Evolutionary conservation across 306 rosid species (phyloP).

Genomic region (Bauhinia variegata): DNA sequence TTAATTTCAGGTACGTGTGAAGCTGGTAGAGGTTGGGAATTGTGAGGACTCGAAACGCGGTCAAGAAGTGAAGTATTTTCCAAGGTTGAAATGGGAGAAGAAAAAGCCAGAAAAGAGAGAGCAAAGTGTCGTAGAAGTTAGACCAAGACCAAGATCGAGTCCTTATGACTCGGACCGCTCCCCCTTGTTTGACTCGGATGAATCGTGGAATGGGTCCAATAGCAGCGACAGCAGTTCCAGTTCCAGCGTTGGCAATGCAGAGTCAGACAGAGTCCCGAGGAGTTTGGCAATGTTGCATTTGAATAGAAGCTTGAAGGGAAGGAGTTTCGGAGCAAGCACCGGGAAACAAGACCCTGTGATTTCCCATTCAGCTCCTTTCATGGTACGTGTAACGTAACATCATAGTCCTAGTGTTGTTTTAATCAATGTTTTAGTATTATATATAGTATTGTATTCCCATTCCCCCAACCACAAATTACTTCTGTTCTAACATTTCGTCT

Average conservation of each 20-base stretch:
- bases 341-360: slow-evolving; percentile 36
- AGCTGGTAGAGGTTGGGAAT: slow-evolving; percentile 24
- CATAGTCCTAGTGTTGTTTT: no score
- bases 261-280: slow-evolving; percentile 26
- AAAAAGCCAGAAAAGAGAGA: slow-evolving; percentile 28
- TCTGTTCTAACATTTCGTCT: not conserved
- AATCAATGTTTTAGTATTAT: no score
- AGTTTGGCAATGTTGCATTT: slow-evolving; percentile 29
- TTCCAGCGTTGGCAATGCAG: not conserved
- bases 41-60: no score
- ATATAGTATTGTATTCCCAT: no score
- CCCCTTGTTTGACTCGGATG: slow-evolving; percentile 45
- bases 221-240: slow-evolving; percentile 36
- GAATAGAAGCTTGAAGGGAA: slow-evolving; percentile 43
- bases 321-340: slow-evolving; percentile 32
- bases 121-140: not conserved
- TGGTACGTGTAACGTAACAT: slow-evolving; percentile 24
- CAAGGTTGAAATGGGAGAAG: slow-evolving; percentile 40
- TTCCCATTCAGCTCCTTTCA: not conserved
- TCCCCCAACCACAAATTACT: no score
- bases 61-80: slow-evolving; percentile 30
- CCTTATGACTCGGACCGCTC: slow-evolving; percentile 47
- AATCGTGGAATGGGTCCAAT: slow-evolving; percentile 34
- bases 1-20: slow-evolving; percentile 49
- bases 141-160: not conserved